Evolutionary conservation across 441 rosid species (phyloP), one percentile per base, ranked within the genome.

Genomic region (Pelargonium cotyledonis): DNA sequence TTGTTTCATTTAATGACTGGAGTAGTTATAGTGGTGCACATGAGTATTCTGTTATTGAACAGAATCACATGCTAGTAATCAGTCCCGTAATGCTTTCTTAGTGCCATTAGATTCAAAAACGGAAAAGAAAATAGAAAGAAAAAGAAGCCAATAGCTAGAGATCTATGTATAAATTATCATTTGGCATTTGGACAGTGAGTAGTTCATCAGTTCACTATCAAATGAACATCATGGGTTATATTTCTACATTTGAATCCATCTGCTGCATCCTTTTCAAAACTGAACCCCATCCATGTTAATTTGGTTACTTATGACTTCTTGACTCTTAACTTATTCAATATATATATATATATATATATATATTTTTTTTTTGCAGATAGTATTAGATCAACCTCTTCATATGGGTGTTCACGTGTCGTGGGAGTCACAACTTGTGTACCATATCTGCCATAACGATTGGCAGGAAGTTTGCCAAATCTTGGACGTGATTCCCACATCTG

Each of bases 341-440:
- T n/a, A n/a, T n/a, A n/a, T n/a, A 41, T 68, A 67, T 70, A 47
- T 70, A 47, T 69, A 58, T 71, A 23, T 64, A 31, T 64, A 49
- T 72, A 58, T 62, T 76, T 68, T 79, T 72, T 53, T 62, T 76
- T 68, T 79, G 72, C 97, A 95, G 99, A 87, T 95, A 80, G 88
- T 92, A 77, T 76, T 95, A 84, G 99, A 95, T 85, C 99, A 91
- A 72, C 99, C 97, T 76, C 84, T 87, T 72, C 87, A 81, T 66
- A 93, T 92, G 95, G 99, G 98, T 69, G 95, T 92, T 79, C 97
- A 91, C 78, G 87, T 91, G 53, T 82, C 85, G 51, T 95, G 98
- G 99, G 97, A 95, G 66, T 92, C 99, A 19, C 97, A 92, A 79
- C 78, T 95, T 75, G 98, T 92, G 88, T 95, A 92, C 75, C 78